These are phyloP conservation scores for Penicillium thymicola DNA, from an alignment of 2,329 filamentous ascomycete genomes.

Conservation along the genomic window DNA sequence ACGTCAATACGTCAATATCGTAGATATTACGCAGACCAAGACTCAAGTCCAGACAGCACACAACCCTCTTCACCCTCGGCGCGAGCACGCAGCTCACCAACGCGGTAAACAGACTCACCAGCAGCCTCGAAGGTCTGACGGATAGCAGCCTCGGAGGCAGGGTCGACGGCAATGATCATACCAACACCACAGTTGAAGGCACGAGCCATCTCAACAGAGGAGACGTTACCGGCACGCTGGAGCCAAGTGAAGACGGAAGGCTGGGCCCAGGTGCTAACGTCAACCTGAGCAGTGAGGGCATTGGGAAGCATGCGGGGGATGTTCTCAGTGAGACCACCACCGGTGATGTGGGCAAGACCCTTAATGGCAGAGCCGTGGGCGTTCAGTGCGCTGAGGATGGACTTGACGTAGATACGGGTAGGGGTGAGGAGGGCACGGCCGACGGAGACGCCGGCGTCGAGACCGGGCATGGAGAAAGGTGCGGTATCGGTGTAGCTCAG, in stretches of 20 bases:
- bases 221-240: conserved; percentile 67
- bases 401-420: conserved; percentile 89
- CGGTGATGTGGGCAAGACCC: conserved; percentile 95
- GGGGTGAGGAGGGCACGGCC: conserved; percentile 81
- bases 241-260: conserved; percentile 86
- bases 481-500: conserved; percentile 68
- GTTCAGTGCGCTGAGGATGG: conserved; percentile 65
- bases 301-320: conserved; percentile 87
- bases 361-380: conserved; percentile 61
- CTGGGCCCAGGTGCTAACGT: conserved; percentile 70
- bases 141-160: conserved; percentile 19
- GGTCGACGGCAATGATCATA: conserved; percentile 81
- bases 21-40: conserved; percentile 34
- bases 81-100: conserved; percentile 68
- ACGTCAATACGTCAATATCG: neutral
- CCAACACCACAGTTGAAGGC: conserved; percentile 95
- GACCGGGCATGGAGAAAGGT: conserved; percentile 73
- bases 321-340: conserved; percentile 89
- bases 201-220: conserved; percentile 74
- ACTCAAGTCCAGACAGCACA: conserved; percentile 59
- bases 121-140: conserved; percentile 57
- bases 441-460: conserved; percentile 55
- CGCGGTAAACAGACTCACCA: conserved; percentile 72
- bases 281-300: conserved; percentile 74
- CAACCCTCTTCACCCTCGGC: conserved; percentile 56